These are phyloP conservation scores for Tolypocladium nubicola DNA, from an alignment of 2,329 filamentous ascomycete species.

Conservation along the genomic window DNA sequence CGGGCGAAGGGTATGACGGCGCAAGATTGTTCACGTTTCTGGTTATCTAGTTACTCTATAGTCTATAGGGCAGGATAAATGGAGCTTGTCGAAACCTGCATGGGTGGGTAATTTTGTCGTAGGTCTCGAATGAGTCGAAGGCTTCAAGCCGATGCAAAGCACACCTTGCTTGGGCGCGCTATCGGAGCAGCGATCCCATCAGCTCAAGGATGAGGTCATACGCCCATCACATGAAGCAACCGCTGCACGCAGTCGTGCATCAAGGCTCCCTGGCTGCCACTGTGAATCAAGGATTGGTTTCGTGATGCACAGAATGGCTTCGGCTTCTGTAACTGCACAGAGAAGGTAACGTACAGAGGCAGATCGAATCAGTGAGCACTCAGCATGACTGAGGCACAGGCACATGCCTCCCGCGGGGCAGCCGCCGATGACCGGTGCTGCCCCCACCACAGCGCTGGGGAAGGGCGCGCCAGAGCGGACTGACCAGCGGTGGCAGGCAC, in stretches of 20 bases:
- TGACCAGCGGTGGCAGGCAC: not conserved
- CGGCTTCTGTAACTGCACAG: not conserved
- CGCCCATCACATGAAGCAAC: not conserved
- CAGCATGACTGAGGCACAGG: not conserved
- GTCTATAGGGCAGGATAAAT: not conserved
- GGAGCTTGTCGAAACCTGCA: not conserved
- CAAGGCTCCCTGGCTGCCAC: not conserved
- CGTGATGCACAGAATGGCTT: not conserved
- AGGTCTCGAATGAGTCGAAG: not conserved
- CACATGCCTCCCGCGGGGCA: not conserved
- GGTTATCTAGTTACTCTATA: not conserved
- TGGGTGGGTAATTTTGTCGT: not conserved
- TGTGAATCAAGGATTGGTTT: not conserved
- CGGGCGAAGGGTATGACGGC: not conserved
- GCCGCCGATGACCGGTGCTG: not conserved
- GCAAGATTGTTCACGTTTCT: not conserved
- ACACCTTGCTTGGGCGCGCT: not conserved
- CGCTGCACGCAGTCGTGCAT: not conserved
- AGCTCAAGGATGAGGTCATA: not conserved
- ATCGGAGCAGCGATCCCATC: not conserved
- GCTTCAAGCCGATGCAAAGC: not conserved
- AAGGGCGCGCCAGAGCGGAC: not conserved
- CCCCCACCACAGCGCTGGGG: not conserved
- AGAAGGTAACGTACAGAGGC: not conserved
- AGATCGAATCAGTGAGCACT: not conserved